Evolutionary conservation across 1,284 basidiomycete genomes (phyloP).

Genomic region (Rhodofomes roseus): DNA sequence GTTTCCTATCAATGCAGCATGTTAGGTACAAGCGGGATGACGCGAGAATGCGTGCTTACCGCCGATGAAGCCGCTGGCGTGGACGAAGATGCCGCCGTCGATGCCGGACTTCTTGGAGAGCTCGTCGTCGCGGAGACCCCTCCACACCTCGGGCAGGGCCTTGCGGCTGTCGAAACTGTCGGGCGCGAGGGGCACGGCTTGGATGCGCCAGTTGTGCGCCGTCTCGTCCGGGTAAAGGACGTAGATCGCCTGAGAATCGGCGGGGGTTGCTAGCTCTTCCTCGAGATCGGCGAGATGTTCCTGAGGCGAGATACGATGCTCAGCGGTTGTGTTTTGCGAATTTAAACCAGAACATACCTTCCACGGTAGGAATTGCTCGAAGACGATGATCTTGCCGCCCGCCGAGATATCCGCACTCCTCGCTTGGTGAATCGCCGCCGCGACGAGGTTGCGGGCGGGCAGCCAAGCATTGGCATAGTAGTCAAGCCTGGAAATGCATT

Average conservation of each 20-base stretch:
- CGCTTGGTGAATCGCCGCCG: conserved; percentile 62
- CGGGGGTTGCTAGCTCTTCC: conserved; percentile 42
- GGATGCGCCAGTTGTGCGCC: conserved; percentile 84
- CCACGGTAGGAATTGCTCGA: conserved; percentile 84
- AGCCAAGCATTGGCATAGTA: conserved; percentile 91
- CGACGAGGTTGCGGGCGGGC: conserved; percentile 84
- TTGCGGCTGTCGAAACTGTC: conserved; percentile 92
- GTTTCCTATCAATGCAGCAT: conserved; percentile 56
- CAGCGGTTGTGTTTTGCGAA: background rate
- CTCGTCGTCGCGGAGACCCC: conserved; percentile 85
- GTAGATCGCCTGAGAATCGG: conserved; percentile 66
- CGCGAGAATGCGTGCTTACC: conserved; percentile 48
- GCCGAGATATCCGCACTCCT: conserved; percentile 57
- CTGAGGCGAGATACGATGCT: conserved; percentile 37
- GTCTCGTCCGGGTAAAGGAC: conserved; percentile 89
- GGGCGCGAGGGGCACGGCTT: conserved; percentile 82
- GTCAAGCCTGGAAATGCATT: conserved; percentile 80
- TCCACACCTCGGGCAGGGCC: conserved; percentile 90
- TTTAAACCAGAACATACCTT: conserved; percentile 54
- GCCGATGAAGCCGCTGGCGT: conserved; percentile 95
- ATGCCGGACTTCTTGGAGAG: conserved; percentile 77
- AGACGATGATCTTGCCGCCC: conserved; percentile 73
- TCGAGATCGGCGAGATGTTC: conserved; percentile 94
- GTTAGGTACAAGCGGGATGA: background rate
- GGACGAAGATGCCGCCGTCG: conserved; percentile 86